Percentiles rank a stretch among this genome's conserved stretches.
Conservation (phyloP, 768 basidiomycete genomes). For the Macrolepiota albuminosa region DNA sequence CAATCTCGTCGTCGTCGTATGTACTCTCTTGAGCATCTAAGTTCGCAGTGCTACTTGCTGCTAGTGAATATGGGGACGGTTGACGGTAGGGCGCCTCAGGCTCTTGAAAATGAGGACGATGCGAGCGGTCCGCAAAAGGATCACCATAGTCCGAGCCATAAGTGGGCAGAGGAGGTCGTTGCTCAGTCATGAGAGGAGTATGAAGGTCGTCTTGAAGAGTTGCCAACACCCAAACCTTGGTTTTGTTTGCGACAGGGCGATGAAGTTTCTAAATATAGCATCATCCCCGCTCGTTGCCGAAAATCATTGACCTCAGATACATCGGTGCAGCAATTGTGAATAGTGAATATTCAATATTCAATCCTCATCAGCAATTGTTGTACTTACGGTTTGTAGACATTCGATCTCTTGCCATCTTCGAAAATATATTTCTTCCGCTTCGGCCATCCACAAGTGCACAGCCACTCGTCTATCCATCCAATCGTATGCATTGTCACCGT, state of each 20-base stretch:
- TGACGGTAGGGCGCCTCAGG: slow-evolving; percentile 40
- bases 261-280: slow-evolving; percentile 13
- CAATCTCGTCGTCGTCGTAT: slow-evolving; percentile 66
- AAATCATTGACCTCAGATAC: background rate
- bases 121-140: slow-evolving; percentile 71
- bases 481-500: background rate
- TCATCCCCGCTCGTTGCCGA: slow-evolving; percentile 14
- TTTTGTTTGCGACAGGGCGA: slow-evolving; percentile 21
- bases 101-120: slow-evolving; percentile 58
- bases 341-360: background rate
- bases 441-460: background rate
- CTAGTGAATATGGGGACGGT: slow-evolving; percentile 40
- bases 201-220: slow-evolving; percentile 11
- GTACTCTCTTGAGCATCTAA: slow-evolving; percentile 43
- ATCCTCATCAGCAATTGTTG: background rate
- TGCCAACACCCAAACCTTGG: slow-evolving; percentile 19
- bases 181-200: slow-evolving; percentile 31
- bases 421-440: background rate
- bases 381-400: background rate
- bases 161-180: slow-evolving; percentile 30
- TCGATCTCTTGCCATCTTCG: background rate
- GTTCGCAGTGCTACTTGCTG: slow-evolving; percentile 43
- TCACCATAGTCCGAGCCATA: slow-evolving; percentile 41
- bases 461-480: background rate
- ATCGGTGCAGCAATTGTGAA: background rate